A percentile compares a stretch with the other conserved stretches of the same genome.
phyloP scores from a whole-genome alignment of 1,284 basidiomycete species.

The Mixia osmundae region DNA sequence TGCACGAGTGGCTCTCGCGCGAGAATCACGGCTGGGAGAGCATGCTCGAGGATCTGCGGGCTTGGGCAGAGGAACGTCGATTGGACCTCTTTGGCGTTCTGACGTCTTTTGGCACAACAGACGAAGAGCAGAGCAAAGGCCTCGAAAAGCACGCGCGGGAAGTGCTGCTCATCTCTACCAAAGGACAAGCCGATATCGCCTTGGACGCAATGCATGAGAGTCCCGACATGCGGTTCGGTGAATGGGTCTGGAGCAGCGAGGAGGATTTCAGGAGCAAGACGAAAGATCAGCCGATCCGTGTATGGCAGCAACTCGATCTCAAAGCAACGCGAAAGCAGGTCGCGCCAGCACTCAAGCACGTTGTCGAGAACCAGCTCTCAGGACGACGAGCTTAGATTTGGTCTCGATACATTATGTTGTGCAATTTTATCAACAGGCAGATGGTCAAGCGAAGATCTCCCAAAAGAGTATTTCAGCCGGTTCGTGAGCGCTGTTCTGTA shows the following conservation, averaged over 20 bases:
- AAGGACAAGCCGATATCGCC: slow-evolving; percentile 13
- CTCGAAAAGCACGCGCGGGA: slow-evolving; percentile 26
- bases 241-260: slow-evolving; percentile 24
- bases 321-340: slow-evolving; percentile 52
- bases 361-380: slow-evolving; percentile 23
- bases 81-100: slow-evolving; percentile 50
- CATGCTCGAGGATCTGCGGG: slow-evolving; percentile 30
- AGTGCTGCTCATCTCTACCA: slow-evolving; percentile 7
- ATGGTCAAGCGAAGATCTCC: no score
- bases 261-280: slow-evolving; percentile 33
- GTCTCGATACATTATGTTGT: no score
- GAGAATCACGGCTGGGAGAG: slow-evolving; percentile 16
- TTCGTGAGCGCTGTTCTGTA: no score
- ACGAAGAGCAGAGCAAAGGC: slow-evolving; percentile 23
- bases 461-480: no score
- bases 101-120: slow-evolving; percentile 31
- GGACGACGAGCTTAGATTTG: not conserved
- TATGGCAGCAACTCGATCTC: slow-evolving; percentile 53
- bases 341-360: slow-evolving; percentile 42
- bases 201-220: slow-evolving; percentile 18
- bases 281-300: slow-evolving; percentile 21
- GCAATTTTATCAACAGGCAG: no score
- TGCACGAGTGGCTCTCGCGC: slow-evolving; percentile 32
- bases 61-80: slow-evolving; percentile 40
- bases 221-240: not conserved